Conservation (phyloP, 108 stramenopile genomes). For the Nitzschia sp. region DNA sequence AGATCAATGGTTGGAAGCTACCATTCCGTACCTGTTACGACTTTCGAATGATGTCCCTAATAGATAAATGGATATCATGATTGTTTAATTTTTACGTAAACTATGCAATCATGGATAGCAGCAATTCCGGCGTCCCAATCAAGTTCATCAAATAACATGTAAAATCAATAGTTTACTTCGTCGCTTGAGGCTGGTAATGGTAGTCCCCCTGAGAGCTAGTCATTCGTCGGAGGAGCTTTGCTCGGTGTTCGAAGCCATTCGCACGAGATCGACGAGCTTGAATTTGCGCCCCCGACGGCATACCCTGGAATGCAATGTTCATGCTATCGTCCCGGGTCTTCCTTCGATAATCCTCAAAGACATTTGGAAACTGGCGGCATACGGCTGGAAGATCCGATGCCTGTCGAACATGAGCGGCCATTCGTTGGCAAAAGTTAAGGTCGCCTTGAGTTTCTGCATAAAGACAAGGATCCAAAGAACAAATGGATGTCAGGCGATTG, state of each 20-base stretch:
- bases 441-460: slow-evolving; percentile 13
- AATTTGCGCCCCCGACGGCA: slow-evolving; percentile 20
- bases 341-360: slow-evolving; percentile 15
- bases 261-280: slow-evolving; percentile 26
- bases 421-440: slow-evolving; percentile 19
- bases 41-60: background rate
- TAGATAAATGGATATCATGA: background rate
- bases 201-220: slow-evolving; percentile 13
- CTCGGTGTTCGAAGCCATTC: slow-evolving; percentile 13
- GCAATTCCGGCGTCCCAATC: background rate
- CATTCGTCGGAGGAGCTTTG: slow-evolving; percentile 31
- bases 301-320: slow-evolving; percentile 39
- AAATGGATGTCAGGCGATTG: background rate
- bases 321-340: slow-evolving; percentile 5
- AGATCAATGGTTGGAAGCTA: too few relatives aligned
- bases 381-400: slow-evolving; percentile 11
- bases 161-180: background rate
- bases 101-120: slow-evolving; percentile 1
- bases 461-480: slow-evolving; percentile 5
- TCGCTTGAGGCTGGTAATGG: slow-evolving; percentile 10
- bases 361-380: slow-evolving; percentile 19
- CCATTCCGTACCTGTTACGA: too few relatives aligned
- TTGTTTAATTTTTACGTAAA: slow-evolving; percentile 5
- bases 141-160: background rate
- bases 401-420: slow-evolving; percentile 9